Evolutionary conservation across 2,329 filamentous ascomycete species (phyloP).

Genomic region (Domatiomyces globalis): DNA sequence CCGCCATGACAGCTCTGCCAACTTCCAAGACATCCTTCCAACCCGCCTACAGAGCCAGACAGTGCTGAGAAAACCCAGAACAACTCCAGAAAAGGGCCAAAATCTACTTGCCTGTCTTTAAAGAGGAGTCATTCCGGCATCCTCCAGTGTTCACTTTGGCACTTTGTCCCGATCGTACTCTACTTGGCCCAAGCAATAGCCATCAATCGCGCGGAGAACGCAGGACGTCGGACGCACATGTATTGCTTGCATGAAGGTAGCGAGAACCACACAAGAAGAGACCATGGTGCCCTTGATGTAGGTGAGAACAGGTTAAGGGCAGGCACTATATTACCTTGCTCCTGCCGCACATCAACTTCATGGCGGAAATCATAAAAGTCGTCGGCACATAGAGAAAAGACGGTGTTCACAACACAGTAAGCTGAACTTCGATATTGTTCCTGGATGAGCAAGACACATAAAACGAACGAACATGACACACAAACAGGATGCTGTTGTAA

Average conservation of each 20-base stretch:
- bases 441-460: no score
- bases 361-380: neutral
- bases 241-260: neutral
- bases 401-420: neutral
- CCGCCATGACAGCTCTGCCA: neutral
- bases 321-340: neutral
- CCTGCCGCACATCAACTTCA: neutral
- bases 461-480: no score
- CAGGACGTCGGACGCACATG: neutral
- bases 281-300: neutral
- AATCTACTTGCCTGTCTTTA: neutral
- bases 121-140: neutral
- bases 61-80: neutral
- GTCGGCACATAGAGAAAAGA: neutral
- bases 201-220: neutral
- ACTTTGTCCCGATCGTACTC: neutral
- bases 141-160: neutral
- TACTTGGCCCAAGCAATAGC: neutral
- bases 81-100: neutral
- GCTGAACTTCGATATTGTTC: neutral
- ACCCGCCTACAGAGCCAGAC: neutral
- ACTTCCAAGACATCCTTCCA: conserved; percentile 4
- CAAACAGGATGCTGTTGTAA: neutral
- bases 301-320: no score
- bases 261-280: neutral